Base-by-base conservation (phyloP, 2,329 filamentous ascomycete species). In the Purpureocillium lavendulum region DNA sequence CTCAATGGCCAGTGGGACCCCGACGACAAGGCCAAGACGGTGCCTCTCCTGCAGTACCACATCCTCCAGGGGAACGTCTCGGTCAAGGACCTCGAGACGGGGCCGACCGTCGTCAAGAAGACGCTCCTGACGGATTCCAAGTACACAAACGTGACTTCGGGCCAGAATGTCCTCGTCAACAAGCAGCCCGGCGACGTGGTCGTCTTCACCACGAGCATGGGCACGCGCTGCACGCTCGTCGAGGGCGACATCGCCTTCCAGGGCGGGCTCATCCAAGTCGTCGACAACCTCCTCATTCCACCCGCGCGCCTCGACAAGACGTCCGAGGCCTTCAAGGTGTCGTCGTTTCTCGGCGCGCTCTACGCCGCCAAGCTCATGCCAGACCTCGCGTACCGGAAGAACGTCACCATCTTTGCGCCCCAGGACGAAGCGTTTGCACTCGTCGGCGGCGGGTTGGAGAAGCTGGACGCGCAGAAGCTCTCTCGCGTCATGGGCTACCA, bases 401-500 rank as follows among this genome's bases (percentile, higher is more conserved):
- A 59, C 50, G 47, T 84, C 30, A 84, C 81, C 40, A 66, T 84
- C 45, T 84, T 85, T 46, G 77, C 73, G 1, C 80, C 81, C 2
- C 69, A 62, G 52, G 78, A 82, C 54, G 61, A 61, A 2, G 78
- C 78, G 11, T 78, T 84, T 61, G 62, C 70, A 28, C 57, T 62
- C 18, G 73, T 83, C 33, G 75, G 71, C 40, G 74, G 67, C 36
- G 61, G 69, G 18, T 52, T 77, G 10, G 54, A 58, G 21, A 66
- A 67, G 41, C 55, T 80, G 24, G 65, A 64, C 17, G 53, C 58
- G 1, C 56, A 66, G 4, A 56, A 75, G 12, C 62, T 83, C 2
- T 55, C 65, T 2, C 56, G 55, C 21, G 68, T 84, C 37, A 65
- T 85, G 28, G 60, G 67, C 18, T 86, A 86, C 59, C 82, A 87